Evolutionary conservation across 306 rosid species (phyloP).

Genomic region (Quercus bicolor): DNA sequence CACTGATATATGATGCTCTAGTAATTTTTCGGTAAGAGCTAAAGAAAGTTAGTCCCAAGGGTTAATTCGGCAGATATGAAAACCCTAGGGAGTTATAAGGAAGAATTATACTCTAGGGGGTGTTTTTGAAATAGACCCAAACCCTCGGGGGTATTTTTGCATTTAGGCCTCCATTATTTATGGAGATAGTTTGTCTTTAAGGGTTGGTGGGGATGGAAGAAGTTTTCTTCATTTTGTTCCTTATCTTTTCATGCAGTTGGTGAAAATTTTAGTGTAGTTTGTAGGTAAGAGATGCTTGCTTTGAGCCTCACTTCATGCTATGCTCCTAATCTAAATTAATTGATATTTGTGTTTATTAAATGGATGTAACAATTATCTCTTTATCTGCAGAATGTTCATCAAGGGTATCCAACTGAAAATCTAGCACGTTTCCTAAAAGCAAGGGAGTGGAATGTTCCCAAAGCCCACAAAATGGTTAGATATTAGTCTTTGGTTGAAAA

Average conservation of each 20-base stretch:
- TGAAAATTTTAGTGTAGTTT: background rate
- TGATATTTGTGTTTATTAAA: background rate
- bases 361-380: background rate
- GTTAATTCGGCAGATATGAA: too few species aligned
- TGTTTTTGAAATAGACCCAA: too few species aligned
- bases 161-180: background rate
- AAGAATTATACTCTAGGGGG: too few species aligned
- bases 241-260: background rate
- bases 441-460: slow-evolving; percentile 73
- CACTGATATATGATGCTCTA: too few species aligned
- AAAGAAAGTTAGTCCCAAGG: too few species aligned
- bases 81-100: too few species aligned
- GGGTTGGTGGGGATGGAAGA: background rate
- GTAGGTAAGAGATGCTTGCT: background rate
- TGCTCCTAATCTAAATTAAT: background rate
- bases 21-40: too few species aligned
- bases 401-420: slow-evolving; percentile 63
- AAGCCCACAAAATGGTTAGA: slow-evolving; percentile 89
- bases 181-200: background rate
- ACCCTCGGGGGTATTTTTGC: too few species aligned
- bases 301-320: background rate
- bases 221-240: background rate
- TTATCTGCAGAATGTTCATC: slow-evolving; percentile 78
- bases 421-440: slow-evolving; percentile 85
- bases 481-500: slow-evolving; percentile 19